These are phyloP conservation scores for Neurospora sublineolata DNA, from an alignment of 495 filamentous ascomycete species.

Conservation along the genomic window DNA sequence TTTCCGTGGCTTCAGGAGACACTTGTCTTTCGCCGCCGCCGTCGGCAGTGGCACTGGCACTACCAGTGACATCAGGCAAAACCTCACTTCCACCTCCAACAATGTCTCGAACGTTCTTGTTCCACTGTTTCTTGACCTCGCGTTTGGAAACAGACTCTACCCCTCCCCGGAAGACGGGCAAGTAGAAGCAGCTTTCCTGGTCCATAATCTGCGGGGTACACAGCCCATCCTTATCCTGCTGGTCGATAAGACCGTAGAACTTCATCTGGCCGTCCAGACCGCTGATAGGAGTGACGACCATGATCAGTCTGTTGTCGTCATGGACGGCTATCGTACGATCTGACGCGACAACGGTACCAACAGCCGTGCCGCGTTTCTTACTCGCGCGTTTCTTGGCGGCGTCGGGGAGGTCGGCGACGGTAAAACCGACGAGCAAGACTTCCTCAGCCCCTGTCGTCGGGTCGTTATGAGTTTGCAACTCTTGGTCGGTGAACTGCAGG, in stretches of 20 bases:
- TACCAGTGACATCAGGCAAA: background rate
- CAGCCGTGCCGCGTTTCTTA: background rate
- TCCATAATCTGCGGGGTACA: background rate
- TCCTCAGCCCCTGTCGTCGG: background rate
- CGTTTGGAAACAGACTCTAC: background rate
- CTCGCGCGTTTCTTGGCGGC: background rate
- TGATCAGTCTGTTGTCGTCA: background rate
- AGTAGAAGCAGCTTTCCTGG: background rate
- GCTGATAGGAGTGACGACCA: background rate
- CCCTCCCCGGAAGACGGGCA: background rate
- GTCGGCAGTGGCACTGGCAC: background rate
- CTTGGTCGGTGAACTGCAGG: background rate
- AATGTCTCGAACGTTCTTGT: background rate
- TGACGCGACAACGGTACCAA: background rate
- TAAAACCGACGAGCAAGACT: background rate
- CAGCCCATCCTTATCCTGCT: background rate
- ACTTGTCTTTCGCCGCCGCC: background rate
- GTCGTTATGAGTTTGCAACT: background rate
- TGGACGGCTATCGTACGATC: background rate
- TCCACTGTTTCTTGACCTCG: background rate
- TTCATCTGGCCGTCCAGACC: background rate
- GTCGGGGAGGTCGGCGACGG: background rate
- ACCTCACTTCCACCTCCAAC: background rate
- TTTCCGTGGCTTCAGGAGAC: background rate
- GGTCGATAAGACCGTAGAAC: background rate